A percentile compares a stretch with the other conserved stretches of the same genome.
phyloP scores from a whole-genome alignment of 2,329 filamentous ascomycete genomes.

The Zasmidium angulare region DNA sequence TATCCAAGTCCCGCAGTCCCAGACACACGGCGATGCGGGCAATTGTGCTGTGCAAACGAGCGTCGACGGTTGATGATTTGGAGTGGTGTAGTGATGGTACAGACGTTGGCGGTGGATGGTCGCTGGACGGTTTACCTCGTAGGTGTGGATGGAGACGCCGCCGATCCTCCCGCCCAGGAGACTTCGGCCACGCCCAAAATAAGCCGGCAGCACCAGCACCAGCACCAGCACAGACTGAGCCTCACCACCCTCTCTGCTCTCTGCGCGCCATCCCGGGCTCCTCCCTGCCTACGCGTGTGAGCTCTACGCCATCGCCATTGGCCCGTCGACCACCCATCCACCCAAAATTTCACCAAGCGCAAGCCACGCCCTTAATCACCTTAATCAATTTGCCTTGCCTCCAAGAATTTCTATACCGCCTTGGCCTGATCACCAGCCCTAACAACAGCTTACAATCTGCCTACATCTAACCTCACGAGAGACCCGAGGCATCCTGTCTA shows the following conservation, averaged over 20 bases:
- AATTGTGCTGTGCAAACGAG: too few species aligned
- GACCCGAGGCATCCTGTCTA: slow-evolving; percentile 1
- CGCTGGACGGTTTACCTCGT: neutral
- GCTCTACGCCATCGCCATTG: neutral
- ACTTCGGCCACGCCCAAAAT: neutral
- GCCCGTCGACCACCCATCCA: neutral
- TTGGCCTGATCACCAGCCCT: neutral
- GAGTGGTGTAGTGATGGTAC: neutral
- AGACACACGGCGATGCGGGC: too few species aligned
- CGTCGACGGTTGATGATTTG: neutral
- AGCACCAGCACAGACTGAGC: neutral
- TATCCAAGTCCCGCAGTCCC: neutral
- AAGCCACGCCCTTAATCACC: slow-evolving; percentile 2
- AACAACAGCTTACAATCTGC: neutral
- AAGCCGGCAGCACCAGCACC: neutral
- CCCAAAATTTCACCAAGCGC: neutral
- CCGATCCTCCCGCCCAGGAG: neutral
- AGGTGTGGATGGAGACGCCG: neutral
- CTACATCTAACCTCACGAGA: neutral
- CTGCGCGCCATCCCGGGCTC: neutral
- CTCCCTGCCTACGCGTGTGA: neutral
- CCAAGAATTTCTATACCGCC: neutral
- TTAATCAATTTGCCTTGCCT: slow-evolving; percentile 3
- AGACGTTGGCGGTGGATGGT: neutral
- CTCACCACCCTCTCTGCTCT: neutral